Evolutionary conservation across 2,329 filamentous ascomycete genomes (phyloP).

Genomic region (Lachnellula arida): DNA sequence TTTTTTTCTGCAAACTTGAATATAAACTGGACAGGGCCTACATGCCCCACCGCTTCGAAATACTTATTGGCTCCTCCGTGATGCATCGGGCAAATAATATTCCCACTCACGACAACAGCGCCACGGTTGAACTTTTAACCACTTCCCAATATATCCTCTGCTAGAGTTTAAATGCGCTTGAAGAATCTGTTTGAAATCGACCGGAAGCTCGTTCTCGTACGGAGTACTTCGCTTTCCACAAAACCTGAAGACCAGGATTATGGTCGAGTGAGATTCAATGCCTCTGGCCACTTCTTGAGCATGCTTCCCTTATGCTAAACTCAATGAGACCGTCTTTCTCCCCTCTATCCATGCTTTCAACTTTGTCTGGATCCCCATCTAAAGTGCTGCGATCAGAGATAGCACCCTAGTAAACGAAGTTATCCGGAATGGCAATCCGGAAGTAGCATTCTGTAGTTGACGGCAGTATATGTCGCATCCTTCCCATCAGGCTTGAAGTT

Average conservation of each 20-base stretch:
- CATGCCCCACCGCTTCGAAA: slow-evolving; percentile 35
- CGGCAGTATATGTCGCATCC: not conserved
- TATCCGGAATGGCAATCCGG: slow-evolving; percentile 22
- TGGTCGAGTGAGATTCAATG: slow-evolving; percentile 33
- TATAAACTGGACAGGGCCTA: not conserved
- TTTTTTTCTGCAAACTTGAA: not conserved
- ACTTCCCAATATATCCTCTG: slow-evolving; percentile 3
- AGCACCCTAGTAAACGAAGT: slow-evolving; percentile 41
- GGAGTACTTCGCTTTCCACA: slow-evolving; percentile 31
- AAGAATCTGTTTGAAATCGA: not conserved
- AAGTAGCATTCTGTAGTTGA: not conserved
- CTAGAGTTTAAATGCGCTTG: not conserved
- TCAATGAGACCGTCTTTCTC: slow-evolving; percentile 40
- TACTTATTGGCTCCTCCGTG: slow-evolving; percentile 38
- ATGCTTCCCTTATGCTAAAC: slow-evolving; percentile 30
- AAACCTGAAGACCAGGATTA: slow-evolving; percentile 22
- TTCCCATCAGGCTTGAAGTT: no score
- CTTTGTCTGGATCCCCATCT: slow-evolving; percentile 34
- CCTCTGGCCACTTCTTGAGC: slow-evolving; percentile 37
- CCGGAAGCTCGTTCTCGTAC: not conserved
- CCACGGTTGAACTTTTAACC: slow-evolving; percentile 7
- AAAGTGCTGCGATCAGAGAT: slow-evolving; percentile 37
- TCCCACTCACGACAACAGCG: slow-evolving; percentile 32
- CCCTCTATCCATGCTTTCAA: slow-evolving; percentile 38
- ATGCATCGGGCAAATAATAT: slow-evolving; percentile 32